Conservation (phyloP, 2,329 filamentous ascomycete genomes). For the Fusarium fujikuroi region DNA sequence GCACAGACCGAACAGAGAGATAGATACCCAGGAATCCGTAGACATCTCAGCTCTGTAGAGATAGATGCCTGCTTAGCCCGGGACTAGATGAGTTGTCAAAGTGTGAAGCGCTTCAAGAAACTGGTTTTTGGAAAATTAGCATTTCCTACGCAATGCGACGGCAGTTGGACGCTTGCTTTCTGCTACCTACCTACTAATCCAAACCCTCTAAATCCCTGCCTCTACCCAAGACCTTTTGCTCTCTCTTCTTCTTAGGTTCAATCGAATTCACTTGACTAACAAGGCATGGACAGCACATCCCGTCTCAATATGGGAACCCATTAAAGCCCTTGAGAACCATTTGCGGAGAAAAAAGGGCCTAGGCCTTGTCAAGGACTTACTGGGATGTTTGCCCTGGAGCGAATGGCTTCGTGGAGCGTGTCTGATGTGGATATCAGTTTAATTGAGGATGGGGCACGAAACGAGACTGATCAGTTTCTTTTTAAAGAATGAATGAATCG, state of each 20-base stretch:
- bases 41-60: not conserved
- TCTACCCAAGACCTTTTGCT: not conserved
- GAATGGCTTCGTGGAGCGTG: constrained; percentile 36
- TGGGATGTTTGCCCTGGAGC: constrained; percentile 11
- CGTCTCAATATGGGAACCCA: constrained; percentile 16
- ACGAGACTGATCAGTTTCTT: constrained; percentile 21
- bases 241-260: not conserved
- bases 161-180: not conserved
- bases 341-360: constrained; percentile 5
- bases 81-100: constrained; percentile 38
- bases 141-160: constrained; percentile 34
- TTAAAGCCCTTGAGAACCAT: constrained; percentile 14
- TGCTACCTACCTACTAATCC: too few species aligned
- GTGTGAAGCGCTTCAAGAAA: constrained; percentile 20
- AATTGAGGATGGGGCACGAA: constrained; percentile 30
- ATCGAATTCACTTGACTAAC: not conserved
- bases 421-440: constrained; percentile 38
- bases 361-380: not conserved
- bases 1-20: not conserved
- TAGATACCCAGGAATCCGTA: not conserved
- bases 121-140: constrained; percentile 34
- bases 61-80: constrained; percentile 16
- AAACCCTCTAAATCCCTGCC: not conserved
- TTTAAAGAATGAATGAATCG: constrained; percentile 16
- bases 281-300: not conserved